These are phyloP conservation scores for Kregervanrija fluxuum DNA, from an alignment of 805 yeast genomes.

Conservation along the genomic window DNA sequence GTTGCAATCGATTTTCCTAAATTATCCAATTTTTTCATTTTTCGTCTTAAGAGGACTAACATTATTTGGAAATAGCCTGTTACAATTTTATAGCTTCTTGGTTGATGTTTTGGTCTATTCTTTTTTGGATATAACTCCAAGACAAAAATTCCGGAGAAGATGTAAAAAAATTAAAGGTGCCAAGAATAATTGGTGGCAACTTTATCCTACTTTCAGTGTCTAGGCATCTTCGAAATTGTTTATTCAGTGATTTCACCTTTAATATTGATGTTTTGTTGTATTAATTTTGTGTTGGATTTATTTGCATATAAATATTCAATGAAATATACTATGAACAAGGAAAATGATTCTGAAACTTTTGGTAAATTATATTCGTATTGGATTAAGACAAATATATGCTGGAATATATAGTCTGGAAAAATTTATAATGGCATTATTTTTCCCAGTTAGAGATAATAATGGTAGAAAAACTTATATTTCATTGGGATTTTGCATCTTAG, in stretches of 20 bases:
- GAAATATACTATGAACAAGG: constrained; percentile 45
- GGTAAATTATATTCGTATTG: constrained; percentile 70
- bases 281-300: constrained; percentile 51
- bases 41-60: constrained; percentile 69
- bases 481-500: constrained; percentile 13
- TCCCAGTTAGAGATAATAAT: constrained; percentile 46
- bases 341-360: constrained; percentile 51
- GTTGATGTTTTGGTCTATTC: constrained; percentile 28
- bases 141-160: constrained; percentile 42
- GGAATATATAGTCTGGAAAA: constrained; percentile 80
- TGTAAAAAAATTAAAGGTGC: constrained; percentile 29
- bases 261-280: constrained; percentile 51
- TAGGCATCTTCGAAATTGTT: constrained; percentile 69
- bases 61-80: constrained; percentile 62
- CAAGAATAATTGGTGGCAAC: constrained; percentile 64
- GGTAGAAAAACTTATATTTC: constrained; percentile 43
- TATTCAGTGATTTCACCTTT: constrained; percentile 77
- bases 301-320: constrained; percentile 67
- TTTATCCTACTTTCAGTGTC: constrained; percentile 70
- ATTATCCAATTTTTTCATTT: constrained; percentile 78
- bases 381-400: constrained; percentile 67
- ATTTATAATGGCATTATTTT: constrained; percentile 69
- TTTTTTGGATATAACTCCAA: constrained; percentile 50
- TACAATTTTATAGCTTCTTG: constrained; percentile 50
- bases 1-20: constrained; percentile 77